Evolutionary conservation across 345 rosid species (phyloP).

Genomic region (Rhodomyrtus tomentosa): DNA sequence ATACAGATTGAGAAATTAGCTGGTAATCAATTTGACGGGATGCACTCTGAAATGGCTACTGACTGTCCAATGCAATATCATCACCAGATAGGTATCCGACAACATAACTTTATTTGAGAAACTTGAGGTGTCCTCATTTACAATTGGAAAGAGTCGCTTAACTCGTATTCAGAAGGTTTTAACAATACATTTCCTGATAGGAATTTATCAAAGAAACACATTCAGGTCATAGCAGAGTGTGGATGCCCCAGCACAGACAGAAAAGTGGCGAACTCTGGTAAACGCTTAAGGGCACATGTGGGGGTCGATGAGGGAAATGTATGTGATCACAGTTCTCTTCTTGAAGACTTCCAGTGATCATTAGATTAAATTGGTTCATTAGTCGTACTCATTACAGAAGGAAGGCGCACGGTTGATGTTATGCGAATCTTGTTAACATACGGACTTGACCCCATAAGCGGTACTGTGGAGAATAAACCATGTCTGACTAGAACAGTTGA

Average conservation of each 20-base stretch:
- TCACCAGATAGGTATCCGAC: not conserved
- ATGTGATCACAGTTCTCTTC: constrained; percentile 10
- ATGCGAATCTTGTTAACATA: constrained; percentile 68
- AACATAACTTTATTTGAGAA: not conserved
- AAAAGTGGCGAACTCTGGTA: constrained; percentile 85
- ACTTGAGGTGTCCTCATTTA: not conserved
- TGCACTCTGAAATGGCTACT: not conserved
- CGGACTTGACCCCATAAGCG: constrained; percentile 45
- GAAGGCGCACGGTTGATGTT: constrained; percentile 68
- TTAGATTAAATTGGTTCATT: not conserved
- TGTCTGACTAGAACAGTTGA: constrained; percentile 49
- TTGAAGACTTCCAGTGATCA: not conserved
- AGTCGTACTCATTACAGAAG: constrained; percentile 15
- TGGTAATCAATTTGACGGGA: not conserved
- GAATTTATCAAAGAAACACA: constrained; percentile 58
- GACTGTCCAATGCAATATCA: not conserved
- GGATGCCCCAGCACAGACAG: constrained; percentile 92
- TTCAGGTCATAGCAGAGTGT: constrained; percentile 44
- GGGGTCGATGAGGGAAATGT: constrained; percentile 70
- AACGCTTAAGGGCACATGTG: constrained; percentile 64
- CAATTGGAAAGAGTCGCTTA: not conserved
- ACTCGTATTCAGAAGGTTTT: not conserved
- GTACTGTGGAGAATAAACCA: constrained; percentile 40
- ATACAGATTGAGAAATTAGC: not conserved
- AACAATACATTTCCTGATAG: constrained; percentile 18